Conservation (phyloP, 1,284 basidiomycete genomes). For the Termitomyces sp. region DNA sequence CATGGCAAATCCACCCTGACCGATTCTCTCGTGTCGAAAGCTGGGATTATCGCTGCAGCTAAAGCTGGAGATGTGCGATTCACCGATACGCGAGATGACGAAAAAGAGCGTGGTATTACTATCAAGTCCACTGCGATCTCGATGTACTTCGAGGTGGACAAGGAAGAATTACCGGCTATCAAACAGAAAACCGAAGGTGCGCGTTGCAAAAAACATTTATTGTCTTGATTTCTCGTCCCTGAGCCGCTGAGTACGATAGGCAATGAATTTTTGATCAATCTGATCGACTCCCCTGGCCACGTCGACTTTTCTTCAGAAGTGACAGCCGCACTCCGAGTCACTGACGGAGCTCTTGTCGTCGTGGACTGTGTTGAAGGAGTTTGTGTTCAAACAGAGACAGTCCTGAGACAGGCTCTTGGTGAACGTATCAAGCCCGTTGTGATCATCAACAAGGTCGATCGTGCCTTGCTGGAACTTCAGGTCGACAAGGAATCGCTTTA, state of each 20-base stretch:
- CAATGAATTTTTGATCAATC: constrained; percentile 98
- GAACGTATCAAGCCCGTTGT: constrained; percentile 99
- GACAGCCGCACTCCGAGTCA: constrained; percentile 98
- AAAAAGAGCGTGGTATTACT: constrained; percentile 99
- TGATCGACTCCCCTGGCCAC: constrained; percentile 99
- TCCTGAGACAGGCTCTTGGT: constrained; percentile 93
- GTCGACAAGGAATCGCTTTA: constrained; percentile 96
- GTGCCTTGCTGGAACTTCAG: constrained; percentile 98
- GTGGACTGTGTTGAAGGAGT: constrained; percentile 99
- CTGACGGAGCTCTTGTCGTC: constrained; percentile 97
- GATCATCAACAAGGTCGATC: constrained; percentile 99
- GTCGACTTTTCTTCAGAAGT: constrained; percentile 99
- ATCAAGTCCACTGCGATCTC: constrained; percentile 99
- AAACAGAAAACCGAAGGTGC: constrained; percentile 91
- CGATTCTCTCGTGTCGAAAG: constrained; percentile 98
- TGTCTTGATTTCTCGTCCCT: constrained; percentile 8
- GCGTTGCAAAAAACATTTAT: constrained; percentile 18
- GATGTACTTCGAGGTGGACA: constrained; percentile 97
- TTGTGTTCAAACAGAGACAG: constrained; percentile 99
- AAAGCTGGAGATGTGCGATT: constrained; percentile 98
- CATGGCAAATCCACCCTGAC: constrained; percentile 99
- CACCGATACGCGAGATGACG: constrained; percentile 97
- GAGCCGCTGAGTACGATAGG: constrained; percentile 43
- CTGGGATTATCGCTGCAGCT: constrained; percentile 95
- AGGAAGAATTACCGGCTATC: constrained; percentile 83